These are phyloP conservation scores for Leptographium procerum DNA, from an alignment of 2,329 filamentous ascomycete genomes.

Conservation along the genomic window DNA sequence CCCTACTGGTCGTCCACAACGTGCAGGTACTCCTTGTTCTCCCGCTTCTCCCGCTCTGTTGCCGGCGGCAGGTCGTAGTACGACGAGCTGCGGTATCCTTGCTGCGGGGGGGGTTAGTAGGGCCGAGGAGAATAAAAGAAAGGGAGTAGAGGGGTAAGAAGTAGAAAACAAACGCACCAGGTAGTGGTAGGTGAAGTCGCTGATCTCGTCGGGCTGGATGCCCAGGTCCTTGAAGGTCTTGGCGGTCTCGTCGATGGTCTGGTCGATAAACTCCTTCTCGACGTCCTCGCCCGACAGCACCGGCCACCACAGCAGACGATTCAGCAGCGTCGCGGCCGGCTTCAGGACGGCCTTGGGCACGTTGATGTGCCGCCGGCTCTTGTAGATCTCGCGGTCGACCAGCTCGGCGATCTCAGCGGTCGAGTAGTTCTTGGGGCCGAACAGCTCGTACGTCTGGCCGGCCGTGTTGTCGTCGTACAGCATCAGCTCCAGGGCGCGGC, in stretches of 20 bases:
- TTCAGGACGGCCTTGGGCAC: conserved; percentile 72
- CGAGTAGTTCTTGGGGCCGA: conserved; percentile 85
- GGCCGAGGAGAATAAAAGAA: not conserved
- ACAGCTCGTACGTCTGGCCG: conserved; percentile 86
- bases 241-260: conserved; percentile 76
- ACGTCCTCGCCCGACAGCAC: conserved; percentile 73
- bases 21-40: conserved; percentile 95
- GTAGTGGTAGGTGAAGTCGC: conserved; percentile 85
- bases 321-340: conserved; percentile 61
- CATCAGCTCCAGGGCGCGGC: conserved; percentile 79
- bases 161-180: conserved; percentile 55
- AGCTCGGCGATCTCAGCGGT: conserved; percentile 76
- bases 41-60: conserved; percentile 85
- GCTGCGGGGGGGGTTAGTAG: conserved; percentile 38
- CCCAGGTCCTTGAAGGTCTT: conserved; percentile 94
- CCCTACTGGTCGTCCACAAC: conserved; percentile 75
- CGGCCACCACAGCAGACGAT: conserved; percentile 83
- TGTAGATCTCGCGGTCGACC: conserved; percentile 86
- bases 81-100: conserved; percentile 78
- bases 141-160: not conserved
- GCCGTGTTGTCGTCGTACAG: conserved; percentile 83
- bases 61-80: conserved; percentile 91
- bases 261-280: conserved; percentile 86
- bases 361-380: conserved; percentile 83
- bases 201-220: conserved; percentile 80